phyloP scores from a whole-genome alignment of 441 rosid genomes.

The Populus hybrid region DNA sequence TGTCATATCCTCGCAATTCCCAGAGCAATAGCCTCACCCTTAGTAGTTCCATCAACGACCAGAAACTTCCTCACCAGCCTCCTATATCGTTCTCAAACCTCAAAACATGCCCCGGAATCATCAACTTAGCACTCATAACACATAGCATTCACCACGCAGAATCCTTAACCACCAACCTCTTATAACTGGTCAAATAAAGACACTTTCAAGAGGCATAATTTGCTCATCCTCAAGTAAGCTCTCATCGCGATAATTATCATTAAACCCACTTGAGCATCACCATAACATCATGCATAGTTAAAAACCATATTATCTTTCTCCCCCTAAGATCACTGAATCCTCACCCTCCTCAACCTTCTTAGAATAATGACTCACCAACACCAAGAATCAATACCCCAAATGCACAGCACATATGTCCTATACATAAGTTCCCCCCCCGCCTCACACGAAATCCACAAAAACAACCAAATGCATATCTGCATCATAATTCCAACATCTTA shows the following conservation, averaged over 20 bases:
- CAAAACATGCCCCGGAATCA: slow-evolving; percentile 86
- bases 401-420: slow-evolving; percentile 91
- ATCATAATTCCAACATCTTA: slow-evolving; percentile 84
- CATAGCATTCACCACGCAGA: slow-evolving; percentile 87
- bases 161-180: slow-evolving; percentile 87
- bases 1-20: slow-evolving; percentile 96
- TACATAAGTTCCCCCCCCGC: slow-evolving; percentile 96
- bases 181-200: slow-evolving; percentile 85
- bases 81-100: slow-evolving; percentile 91
- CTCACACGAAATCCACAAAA: slow-evolving; percentile 94
- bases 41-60: slow-evolving; percentile 91
- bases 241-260: slow-evolving; percentile 63
- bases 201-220: slow-evolving; percentile 87
- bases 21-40: slow-evolving; percentile 87
- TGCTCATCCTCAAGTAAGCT: slow-evolving; percentile 71
- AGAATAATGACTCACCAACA: slow-evolving; percentile 94
- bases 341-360: slow-evolving; percentile 85
- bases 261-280: slow-evolving; percentile 85
- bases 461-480: slow-evolving; percentile 76
- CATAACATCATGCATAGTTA: slow-evolving; percentile 94
- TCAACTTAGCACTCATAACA: slow-evolving; percentile 91
- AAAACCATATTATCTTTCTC: slow-evolving; percentile 92
- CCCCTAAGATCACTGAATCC: slow-evolving; percentile 89
- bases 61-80: slow-evolving; percentile 81
- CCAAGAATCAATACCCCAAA: slow-evolving; percentile 84